A percentile compares a stretch with the other conserved stretches of the same genome.
Conservation (phyloP, 805 yeast species). For the Sugiyamaella mastotermitis region DNA sequence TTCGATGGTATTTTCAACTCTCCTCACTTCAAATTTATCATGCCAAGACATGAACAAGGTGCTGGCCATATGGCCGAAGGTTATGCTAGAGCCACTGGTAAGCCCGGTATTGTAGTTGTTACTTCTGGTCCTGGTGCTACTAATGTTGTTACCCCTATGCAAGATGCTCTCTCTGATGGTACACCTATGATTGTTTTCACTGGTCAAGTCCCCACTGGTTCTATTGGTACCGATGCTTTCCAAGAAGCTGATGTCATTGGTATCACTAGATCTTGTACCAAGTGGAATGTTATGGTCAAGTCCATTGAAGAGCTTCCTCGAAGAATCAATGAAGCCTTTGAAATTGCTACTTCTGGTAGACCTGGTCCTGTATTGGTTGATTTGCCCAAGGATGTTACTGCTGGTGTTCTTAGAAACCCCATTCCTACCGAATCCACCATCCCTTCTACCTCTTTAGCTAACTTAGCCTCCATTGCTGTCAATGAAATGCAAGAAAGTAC, state of each 20-base stretch:
- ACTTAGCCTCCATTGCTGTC: slow-evolving; percentile 62
- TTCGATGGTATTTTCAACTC: slow-evolving; percentile 95
- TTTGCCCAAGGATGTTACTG: slow-evolving; percentile 96
- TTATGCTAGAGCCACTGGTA: slow-evolving; percentile 91
- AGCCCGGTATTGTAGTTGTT: slow-evolving; percentile 95
- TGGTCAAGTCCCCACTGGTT: slow-evolving; percentile 93
- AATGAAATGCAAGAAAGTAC: slow-evolving; percentile 71
- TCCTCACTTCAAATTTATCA: slow-evolving; percentile 76
- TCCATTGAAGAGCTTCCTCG: slow-evolving; percentile 89
- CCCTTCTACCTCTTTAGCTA: slow-evolving; percentile 54
- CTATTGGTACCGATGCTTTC: slow-evolving; percentile 98
- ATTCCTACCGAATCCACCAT: slow-evolving; percentile 83
- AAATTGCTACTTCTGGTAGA: slow-evolving; percentile 91
- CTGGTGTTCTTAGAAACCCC: slow-evolving; percentile 77
- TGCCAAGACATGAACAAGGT: slow-evolving; percentile 98
- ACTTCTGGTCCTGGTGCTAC: slow-evolving; percentile 99
- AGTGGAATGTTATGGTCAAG: slow-evolving; percentile 99
- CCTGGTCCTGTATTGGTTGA: slow-evolving; percentile 99
- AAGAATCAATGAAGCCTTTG: slow-evolving; percentile 96
- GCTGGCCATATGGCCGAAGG: slow-evolving; percentile 99
- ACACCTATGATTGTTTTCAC: slow-evolving; percentile 94
- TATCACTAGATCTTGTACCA: slow-evolving; percentile 93
- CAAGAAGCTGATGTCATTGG: slow-evolving; percentile 99
- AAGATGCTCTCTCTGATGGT: slow-evolving; percentile 96
- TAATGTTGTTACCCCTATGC: slow-evolving; percentile 96